Evolutionary conservation across 306 rosid species (phyloP), one percentile per base, ranked within the genome.

Genomic region (Quercus mongolica): DNA sequence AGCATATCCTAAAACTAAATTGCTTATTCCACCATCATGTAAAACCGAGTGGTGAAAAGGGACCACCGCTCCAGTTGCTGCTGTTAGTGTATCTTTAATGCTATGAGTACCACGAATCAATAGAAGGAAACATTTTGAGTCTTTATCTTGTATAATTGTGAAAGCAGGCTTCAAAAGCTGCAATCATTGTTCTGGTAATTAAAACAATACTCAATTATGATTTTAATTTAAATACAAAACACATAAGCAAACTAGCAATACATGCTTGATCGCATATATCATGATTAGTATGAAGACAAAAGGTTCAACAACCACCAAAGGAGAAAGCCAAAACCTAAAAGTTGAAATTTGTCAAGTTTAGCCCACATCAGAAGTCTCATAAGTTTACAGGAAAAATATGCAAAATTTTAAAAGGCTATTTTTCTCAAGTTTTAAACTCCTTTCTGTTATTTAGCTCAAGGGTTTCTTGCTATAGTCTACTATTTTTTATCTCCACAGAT

Each of bases 91-190:
- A 75, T 95, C 99, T 90, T 95, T 95, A 74, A 95, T 95, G 87
- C 99, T 91, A 86, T 95, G 99, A 33, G 98, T 95, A 31, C 99
- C 99, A 65, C 98, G 97, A 83, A 95, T 95, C 86, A 95, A 79
- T 69, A 92, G 87, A 87, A 95, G 99, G 82, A 95, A 90, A 78
- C 95, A 95, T 87, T 91, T 91, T 30, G 93, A 86, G 15, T 86
- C 81, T 75, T 76, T 85, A 83, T 92, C 98, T 6, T 88, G 81
- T 70, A 95, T 86, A 77, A 95, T 87, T 74, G 99, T 92, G 85
- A 95, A 95, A 54, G 98, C 95, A 3, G 99, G 99, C 90, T 89
- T 95, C 94, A 95, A 74, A 87, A 95, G 91, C 99, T 92, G 92
- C 91, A 84, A 73, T 76, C 65, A 78, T 30, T 76, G 25, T 55